Percentiles rank a stretch among this genome's conserved stretches.
phyloP scores from a whole-genome alignment of 805 yeast genomes.

The Groenewaldozyma salmanticensis region DNA sequence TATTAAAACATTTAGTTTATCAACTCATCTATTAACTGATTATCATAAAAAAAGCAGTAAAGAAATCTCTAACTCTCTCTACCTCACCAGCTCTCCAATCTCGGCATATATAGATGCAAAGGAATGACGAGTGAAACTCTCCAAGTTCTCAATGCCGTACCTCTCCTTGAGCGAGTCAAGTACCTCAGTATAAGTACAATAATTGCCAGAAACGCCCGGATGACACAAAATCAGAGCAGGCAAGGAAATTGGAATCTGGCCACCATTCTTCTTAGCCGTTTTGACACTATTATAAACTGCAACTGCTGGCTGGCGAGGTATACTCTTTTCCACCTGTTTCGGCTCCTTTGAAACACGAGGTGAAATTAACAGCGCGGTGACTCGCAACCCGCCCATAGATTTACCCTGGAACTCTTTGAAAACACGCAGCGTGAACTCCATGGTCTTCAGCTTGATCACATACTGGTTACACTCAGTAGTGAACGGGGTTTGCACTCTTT shows the following conservation, averaged over 20 bases:
- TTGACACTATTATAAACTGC: too few species aligned
- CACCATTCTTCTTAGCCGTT: neutral
- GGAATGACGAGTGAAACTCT: neutral
- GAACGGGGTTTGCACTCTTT: too few species aligned
- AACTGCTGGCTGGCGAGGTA: too few species aligned
- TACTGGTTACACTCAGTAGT: neutral
- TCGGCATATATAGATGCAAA: neutral
- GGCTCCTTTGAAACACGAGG: too few species aligned
- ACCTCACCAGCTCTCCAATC: too few species aligned
- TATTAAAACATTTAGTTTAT: neutral
- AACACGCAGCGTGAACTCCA: neutral
- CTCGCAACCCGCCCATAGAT: neutral
- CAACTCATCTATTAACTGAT: too few species aligned
- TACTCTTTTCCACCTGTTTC: too few species aligned
- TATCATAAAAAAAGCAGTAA: too few species aligned
- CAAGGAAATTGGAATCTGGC: neutral
- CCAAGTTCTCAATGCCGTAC: neutral
- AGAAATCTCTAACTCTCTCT: too few species aligned
- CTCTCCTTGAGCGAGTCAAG: neutral
- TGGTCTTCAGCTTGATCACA: neutral
- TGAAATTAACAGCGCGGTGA: neutral
- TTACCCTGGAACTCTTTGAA: neutral
- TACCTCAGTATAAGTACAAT: neutral
- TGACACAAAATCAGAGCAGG: neutral
- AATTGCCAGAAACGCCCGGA: neutral